These are phyloP conservation scores for Metarhizium album DNA, from an alignment of 2,329 filamentous ascomycete genomes.

Conservation along the genomic window DNA sequence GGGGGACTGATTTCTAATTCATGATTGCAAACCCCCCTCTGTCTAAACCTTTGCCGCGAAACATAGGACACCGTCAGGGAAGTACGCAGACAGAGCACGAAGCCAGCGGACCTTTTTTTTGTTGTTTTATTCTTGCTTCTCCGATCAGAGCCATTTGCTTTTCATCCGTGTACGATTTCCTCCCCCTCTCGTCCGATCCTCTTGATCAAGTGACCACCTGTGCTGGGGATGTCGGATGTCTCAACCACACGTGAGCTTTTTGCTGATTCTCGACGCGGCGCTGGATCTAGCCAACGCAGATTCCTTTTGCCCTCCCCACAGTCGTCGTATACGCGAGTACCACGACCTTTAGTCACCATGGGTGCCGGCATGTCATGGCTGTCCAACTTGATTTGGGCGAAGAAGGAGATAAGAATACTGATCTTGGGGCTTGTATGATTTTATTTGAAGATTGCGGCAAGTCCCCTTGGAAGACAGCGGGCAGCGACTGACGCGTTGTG, in stretches of 20 bases:
- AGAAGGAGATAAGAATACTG: slow-evolving; percentile 96
- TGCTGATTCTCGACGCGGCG: slow-evolving; percentile 3
- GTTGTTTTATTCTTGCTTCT: no score
- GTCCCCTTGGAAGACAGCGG: background rate
- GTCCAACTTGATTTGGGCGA: slow-evolving; percentile 68
- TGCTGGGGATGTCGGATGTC: background rate
- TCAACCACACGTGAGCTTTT: background rate
- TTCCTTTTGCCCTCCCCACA: background rate
- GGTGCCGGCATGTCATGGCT: slow-evolving; percentile 58
- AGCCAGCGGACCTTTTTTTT: background rate
- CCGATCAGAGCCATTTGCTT: background rate
- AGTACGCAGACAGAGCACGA: background rate
- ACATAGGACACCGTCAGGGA: background rate
- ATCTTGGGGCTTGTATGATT: slow-evolving; percentile 83
- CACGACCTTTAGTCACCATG: slow-evolving; percentile 35
- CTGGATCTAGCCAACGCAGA: background rate
- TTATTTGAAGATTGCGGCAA: no score
- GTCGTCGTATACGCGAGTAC: background rate
- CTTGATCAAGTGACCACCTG: slow-evolving; percentile 5
- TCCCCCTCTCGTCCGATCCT: background rate
- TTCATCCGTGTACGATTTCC: background rate
- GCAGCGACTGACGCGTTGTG: slow-evolving; percentile 9
- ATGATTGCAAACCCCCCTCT: background rate
- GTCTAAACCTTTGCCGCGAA: background rate
- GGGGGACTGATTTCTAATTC: slow-evolving; percentile 9